phyloP scores from a whole-genome alignment of 495 filamentous ascomycete species.

The Lophiostoma macrostomum region DNA sequence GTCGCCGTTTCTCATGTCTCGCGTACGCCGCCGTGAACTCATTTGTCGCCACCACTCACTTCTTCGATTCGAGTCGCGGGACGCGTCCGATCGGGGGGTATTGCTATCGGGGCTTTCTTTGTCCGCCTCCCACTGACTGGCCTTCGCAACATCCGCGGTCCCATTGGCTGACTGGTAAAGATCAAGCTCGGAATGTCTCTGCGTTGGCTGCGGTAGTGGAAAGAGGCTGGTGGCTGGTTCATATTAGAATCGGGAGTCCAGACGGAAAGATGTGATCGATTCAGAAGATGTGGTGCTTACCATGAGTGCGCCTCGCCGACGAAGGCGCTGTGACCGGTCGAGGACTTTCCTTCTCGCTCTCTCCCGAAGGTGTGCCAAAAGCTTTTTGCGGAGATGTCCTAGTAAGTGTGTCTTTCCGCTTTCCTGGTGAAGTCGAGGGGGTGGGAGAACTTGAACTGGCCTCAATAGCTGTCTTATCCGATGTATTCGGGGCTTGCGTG shows the following conservation, averaged over 20 bases:
- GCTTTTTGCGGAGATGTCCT: conserved; percentile 14
- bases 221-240: conserved; percentile 22
- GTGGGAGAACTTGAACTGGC: not conserved
- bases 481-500: conserved; percentile 16
- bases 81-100: conserved; percentile 12
- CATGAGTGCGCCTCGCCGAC: conserved; percentile 19
- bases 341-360: conserved; percentile 18
- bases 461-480: conserved; percentile 16
- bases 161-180: conserved; percentile 25
- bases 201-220: conserved; percentile 21
- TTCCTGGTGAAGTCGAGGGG: conserved; percentile 2
- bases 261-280: too few relatives aligned
- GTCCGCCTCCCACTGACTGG: conserved; percentile 16
- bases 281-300: conserved; percentile 29
- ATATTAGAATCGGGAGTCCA: too few relatives aligned
- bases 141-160: conserved; percentile 22
- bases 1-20: conserved; percentile 23
- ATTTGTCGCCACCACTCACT: conserved; percentile 32
- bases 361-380: not conserved
- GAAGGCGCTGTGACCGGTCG: conserved; percentile 32
- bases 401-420: conserved; percentile 26
- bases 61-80: conserved; percentile 18
- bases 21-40: conserved; percentile 22
- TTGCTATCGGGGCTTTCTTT: conserved; percentile 22
- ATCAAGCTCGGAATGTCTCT: conserved; percentile 29